Conservation (phyloP, 306 rosid species). For the Senna siamea region DNA sequence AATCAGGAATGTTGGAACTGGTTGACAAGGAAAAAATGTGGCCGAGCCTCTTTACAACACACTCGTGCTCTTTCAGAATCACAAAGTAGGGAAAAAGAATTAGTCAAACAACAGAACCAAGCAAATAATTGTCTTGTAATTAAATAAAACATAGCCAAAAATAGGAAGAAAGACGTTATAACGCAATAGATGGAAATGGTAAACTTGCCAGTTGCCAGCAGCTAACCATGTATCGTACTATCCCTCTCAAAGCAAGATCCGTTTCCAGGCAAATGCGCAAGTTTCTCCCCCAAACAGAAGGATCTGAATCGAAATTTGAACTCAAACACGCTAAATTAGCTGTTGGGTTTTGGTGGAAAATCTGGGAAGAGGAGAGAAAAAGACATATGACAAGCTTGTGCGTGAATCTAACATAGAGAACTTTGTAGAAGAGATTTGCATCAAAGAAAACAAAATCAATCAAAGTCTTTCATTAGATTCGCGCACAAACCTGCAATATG, state of each 20-base stretch:
- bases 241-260: too few relatives aligned
- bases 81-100: neutral
- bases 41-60: neutral
- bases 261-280: neutral
- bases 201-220: too few relatives aligned
- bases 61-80: neutral
- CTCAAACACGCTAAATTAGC: neutral
- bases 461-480: conserved; percentile 21
- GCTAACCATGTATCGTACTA: too few relatives aligned
- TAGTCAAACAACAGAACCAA: neutral
- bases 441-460: neutral
- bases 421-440: too few relatives aligned
- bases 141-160: too few relatives aligned
- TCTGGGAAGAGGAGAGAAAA: too few relatives aligned
- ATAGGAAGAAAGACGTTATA: neutral
- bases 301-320: neutral
- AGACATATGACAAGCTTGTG: conserved; percentile 43
- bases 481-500: conserved; percentile 41
- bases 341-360: too few relatives aligned
- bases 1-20: neutral
- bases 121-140: too few relatives aligned
- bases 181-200: neutral
- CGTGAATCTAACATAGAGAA: conserved; percentile 49
- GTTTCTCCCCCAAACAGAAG: neutral
- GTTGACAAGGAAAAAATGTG: neutral